Evolutionary conservation across 1,284 basidiomycete species (phyloP), one percentile per base, ranked within the genome.

Genomic region (Mycena sp.): DNA sequence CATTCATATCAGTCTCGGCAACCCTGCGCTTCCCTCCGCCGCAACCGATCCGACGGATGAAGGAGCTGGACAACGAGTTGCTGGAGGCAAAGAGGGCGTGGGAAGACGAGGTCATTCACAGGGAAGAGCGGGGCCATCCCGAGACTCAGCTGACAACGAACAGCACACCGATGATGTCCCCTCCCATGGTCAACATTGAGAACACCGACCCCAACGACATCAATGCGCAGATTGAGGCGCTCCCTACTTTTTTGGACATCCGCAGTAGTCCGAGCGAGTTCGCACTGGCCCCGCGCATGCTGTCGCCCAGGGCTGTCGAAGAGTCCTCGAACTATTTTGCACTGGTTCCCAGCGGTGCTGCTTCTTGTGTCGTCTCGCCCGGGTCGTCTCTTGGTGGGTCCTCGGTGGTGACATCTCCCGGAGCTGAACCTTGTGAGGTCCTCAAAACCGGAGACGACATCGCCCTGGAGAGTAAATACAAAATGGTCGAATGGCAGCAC

Each of bases 21-120:
- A 94, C 94, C 0, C 81, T 98, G 40, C 88, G 93, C 12, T 96
- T 97, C 74, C 91, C 91, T 14, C 95, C 96, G 16, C 96, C 96
- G 1, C 90, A 93, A 70, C 92, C 95, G 2, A 87, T 99, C 32
- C 83, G 87, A 4, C 85, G 86, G 63, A 96, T 98, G 93, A 93
- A 93, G 69, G 88, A 94, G 67, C 81, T 97, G 10, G 94, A 97
- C 70, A 86, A 90, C 29, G 84, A 88, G 61, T 83, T 97, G 19
- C 79, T 84, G 28, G 81, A 82, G 41, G 84, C 90, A 7, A 91
- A 92, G 65, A 81, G 82, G 46, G 86, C 85, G 29, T 94, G 93
- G 86, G 94, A 96, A 70, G 93, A 96, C 58, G 92, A 93, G 65
- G 84, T 93, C 37, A 87, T 96, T 48, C 81, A 89, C 37, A 82